phyloP scores from a whole-genome alignment of 2,329 filamentous ascomycete genomes.

The Trichoderma hamatum region DNA sequence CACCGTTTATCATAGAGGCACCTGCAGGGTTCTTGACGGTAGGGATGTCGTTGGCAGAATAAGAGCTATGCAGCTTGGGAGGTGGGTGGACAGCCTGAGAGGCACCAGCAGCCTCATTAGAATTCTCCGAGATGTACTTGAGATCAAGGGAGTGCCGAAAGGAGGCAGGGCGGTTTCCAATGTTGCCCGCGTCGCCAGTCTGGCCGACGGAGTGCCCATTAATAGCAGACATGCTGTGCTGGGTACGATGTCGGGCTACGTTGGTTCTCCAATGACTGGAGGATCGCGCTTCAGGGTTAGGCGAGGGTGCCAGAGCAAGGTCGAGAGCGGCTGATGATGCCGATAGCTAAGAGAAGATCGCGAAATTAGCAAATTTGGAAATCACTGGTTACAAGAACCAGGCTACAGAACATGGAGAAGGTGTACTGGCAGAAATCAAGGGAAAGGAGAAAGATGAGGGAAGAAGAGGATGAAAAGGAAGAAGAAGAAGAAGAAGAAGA shows the following conservation, averaged over 20 bases:
- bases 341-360: constrained; percentile 60
- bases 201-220: constrained; percentile 47
- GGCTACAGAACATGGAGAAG: no score
- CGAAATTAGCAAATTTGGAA: constrained; percentile 3
- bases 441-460: not conserved
- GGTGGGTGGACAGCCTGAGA: constrained; percentile 59
- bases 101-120: constrained; percentile 44
- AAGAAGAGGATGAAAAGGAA: not conserved
- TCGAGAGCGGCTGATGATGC: constrained; percentile 81
- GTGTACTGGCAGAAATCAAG: no score
- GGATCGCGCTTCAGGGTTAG: constrained; percentile 58
- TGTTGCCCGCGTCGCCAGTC: constrained; percentile 49
- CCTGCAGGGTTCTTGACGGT: constrained; percentile 73
- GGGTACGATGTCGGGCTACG: constrained; percentile 69
- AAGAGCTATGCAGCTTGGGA: constrained; percentile 81
- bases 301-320: constrained; percentile 70
- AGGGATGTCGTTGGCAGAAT: constrained; percentile 85
- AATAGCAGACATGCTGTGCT: constrained; percentile 59
- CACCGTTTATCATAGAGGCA: constrained; percentile 46
- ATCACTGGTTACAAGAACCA: not conserved
- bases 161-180: constrained; percentile 52
- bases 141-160: constrained; percentile 62
- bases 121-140: constrained; percentile 53
- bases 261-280: constrained; percentile 60
- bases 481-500: not conserved